Conservation (phyloP, 2,329 filamentous ascomycete genomes). For the Diaporthe sp. region DNA sequence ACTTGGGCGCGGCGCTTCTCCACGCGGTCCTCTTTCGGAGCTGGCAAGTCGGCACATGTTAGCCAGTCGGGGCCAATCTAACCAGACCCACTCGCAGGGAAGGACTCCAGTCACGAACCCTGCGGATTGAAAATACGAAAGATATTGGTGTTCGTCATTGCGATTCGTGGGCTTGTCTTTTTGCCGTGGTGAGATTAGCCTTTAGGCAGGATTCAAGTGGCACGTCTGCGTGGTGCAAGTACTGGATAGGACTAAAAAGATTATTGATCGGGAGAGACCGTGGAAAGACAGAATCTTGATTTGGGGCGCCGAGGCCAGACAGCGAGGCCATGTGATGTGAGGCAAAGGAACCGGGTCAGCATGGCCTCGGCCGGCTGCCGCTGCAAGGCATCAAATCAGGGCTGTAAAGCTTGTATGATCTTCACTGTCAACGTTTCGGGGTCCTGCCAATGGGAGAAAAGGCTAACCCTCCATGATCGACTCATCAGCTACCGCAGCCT, state of each 20-base stretch:
- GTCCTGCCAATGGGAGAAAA: background rate
- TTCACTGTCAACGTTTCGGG: constrained; percentile 1
- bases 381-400: constrained; percentile 3
- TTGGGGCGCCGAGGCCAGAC: background rate
- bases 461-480: constrained; percentile 1
- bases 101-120: constrained; percentile 39
- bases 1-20: constrained; percentile 47
- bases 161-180: background rate
- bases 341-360: background rate
- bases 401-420: constrained; percentile 14
- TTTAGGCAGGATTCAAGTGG: too few relatives aligned
- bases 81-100: accelerated
- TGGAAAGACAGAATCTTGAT: background rate
- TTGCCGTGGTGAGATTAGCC: accelerated
- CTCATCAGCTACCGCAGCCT: background rate
- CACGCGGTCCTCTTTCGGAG: constrained; percentile 43
- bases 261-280: too few relatives aligned
- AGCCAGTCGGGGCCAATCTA: background rate
- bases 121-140: constrained; percentile 52
- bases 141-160: constrained; percentile 42
- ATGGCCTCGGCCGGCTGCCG: background rate
- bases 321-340: background rate
- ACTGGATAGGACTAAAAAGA: background rate
- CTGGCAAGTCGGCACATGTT: constrained; percentile 36
- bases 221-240: background rate